These are phyloP conservation scores for Xylariales sp. DNA, from an alignment of 2,329 filamentous ascomycete species.

Conservation along the genomic window DNA sequence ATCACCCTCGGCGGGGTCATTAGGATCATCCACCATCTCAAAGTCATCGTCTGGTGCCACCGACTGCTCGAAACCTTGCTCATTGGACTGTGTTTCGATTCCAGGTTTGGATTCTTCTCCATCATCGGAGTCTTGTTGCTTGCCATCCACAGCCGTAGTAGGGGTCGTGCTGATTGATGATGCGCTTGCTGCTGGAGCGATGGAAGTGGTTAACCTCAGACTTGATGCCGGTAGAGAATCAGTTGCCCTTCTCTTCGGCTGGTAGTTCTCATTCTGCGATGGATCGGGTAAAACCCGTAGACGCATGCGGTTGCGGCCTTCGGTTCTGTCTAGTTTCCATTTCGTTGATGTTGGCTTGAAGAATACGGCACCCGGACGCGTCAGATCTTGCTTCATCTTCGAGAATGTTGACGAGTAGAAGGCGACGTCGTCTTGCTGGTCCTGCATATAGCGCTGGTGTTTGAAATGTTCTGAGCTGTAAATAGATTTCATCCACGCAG, in stretches of 20 bases:
- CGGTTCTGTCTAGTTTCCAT: slow-evolving; percentile 94
- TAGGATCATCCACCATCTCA: slow-evolving; percentile 91
- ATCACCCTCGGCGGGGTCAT: slow-evolving; percentile 69
- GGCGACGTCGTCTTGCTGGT: slow-evolving; percentile 83
- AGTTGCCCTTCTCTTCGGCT: slow-evolving; percentile 70
- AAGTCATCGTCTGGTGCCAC: slow-evolving; percentile 78
- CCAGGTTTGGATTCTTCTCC: slow-evolving; percentile 8
- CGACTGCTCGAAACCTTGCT: slow-evolving; percentile 20
- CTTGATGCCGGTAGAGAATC: slow-evolving; percentile 32
- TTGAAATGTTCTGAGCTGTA: slow-evolving; percentile 89
- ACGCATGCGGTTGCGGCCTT: slow-evolving; percentile 93
- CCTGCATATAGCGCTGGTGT: slow-evolving; percentile 82
- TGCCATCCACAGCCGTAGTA: slow-evolving; percentile 14
- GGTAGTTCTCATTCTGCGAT: slow-evolving; percentile 66
- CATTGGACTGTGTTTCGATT: slow-evolving; percentile 13
- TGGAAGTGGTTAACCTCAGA: slow-evolving; percentile 24
- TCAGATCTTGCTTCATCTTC: slow-evolving; percentile 74
- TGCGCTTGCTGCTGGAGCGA: slow-evolving; percentile 8
- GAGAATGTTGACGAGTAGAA: slow-evolving; percentile 73
- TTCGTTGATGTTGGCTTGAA: slow-evolving; percentile 60
- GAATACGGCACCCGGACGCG: slow-evolving; percentile 77
- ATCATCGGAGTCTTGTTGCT: neutral
- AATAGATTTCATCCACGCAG: slow-evolving; percentile 93
- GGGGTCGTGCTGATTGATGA: slow-evolving; percentile 14
- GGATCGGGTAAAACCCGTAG: slow-evolving; percentile 79